Conservation (phyloP, 2,329 filamentous ascomycete species). For the Leptographium wingfieldii region DNA sequence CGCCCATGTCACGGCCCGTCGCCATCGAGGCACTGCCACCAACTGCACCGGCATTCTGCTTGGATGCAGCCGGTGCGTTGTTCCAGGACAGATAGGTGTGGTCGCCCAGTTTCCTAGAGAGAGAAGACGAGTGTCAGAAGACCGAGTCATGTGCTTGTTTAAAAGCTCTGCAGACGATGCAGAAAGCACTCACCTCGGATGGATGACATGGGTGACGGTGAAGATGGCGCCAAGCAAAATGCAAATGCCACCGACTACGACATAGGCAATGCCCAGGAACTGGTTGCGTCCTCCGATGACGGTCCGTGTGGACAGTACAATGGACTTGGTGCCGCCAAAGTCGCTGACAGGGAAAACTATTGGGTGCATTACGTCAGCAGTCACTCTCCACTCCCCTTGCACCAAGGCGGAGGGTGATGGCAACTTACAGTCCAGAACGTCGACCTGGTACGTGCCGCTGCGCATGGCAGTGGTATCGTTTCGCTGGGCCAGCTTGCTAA, state of each 20-base stretch:
- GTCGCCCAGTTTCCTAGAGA: conserved; percentile 77
- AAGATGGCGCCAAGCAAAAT: conserved; percentile 80
- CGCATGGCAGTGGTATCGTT: conserved; percentile 61
- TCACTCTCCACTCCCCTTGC: background rate
- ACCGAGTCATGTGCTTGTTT: background rate
- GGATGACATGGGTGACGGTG: conserved; percentile 80
- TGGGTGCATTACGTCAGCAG: conserved; percentile 1
- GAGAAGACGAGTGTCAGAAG: background rate
- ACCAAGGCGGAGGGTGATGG: no score
- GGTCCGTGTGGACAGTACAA: conserved; percentile 78
- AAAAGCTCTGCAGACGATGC: background rate
- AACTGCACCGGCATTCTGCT: conserved; percentile 23
- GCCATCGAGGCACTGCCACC: conserved; percentile 28
- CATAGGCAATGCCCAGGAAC: conserved; percentile 91
- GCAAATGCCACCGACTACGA: conserved; percentile 88
- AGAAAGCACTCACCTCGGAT: conserved; percentile 55
- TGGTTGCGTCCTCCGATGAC: conserved; percentile 92
- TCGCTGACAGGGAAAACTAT: conserved; percentile 67
- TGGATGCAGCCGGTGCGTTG: conserved; percentile 34
- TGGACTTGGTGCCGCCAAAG: conserved; percentile 80
- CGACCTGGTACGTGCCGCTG: conserved; percentile 60
- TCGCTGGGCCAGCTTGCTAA: conserved; percentile 82
- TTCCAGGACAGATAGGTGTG: conserved; percentile 98
- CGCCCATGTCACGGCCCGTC: conserved; percentile 40
- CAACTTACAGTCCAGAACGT: conserved; percentile 65